Conservation (phyloP, 176 grass and related monocot species). For the Musa beccarii region DNA sequence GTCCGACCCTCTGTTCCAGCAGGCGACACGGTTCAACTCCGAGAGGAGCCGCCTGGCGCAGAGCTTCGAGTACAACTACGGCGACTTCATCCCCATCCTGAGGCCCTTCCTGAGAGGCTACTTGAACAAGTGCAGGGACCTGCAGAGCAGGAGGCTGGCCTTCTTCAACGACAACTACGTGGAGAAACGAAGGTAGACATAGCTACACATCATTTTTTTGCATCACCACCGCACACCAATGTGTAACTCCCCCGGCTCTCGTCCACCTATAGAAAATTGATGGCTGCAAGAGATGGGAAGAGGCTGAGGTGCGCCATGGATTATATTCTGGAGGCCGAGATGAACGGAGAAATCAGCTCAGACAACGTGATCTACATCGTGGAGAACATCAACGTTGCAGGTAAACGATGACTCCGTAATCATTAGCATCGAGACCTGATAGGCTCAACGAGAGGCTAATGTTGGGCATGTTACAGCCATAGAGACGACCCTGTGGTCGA, state of each 20-base stretch:
- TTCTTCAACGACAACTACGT: constrained; percentile 24
- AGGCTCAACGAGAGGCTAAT: background rate
- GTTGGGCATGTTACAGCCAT: background rate
- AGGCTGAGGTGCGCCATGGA: constrained; percentile 18
- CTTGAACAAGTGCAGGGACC: constrained; percentile 13
- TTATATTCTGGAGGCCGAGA: constrained; percentile 16
- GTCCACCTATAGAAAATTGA: background rate
- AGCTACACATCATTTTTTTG: background rate
- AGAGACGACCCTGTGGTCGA: constrained; percentile 16
- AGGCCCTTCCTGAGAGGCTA: constrained; percentile 17
- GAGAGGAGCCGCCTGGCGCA: constrained; percentile 21
- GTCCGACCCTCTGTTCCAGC: constrained; percentile 9
- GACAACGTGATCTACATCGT: constrained; percentile 21
- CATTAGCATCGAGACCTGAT: background rate
- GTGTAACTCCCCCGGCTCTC: background rate
- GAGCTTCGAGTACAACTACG: constrained; percentile 30
- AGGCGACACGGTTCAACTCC: constrained; percentile 21
- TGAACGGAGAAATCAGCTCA: constrained; percentile 17
- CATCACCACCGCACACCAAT: too few species aligned
- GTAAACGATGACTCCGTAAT: background rate
- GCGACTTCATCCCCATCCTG: constrained; percentile 23
- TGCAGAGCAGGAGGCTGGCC: constrained; percentile 14
- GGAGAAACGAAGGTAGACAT: constrained; percentile 10
- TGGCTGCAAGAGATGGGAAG: background rate
- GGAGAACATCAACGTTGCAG: constrained; percentile 22